Evolutionary conservation across 768 basidiomycete species (phyloP), one percentile per base, ranked within the genome.

Genomic region (Dioszegia crocea): DNA sequence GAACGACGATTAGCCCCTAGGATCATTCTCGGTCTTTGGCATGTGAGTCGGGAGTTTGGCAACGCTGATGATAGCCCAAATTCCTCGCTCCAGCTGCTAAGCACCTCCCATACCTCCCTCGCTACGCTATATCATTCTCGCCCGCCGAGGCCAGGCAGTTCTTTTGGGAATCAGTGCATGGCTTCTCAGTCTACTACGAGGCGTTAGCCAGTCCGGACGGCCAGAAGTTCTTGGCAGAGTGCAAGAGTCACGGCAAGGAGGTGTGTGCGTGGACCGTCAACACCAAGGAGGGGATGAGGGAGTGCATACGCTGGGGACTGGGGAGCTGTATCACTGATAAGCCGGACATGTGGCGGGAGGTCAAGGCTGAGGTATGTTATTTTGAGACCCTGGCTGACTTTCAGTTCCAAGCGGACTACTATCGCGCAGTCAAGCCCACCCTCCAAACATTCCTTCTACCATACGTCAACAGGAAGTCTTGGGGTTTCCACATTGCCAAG

Each of bases 201-300:
- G 78, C 84, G 5, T 79, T 98, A 40, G 84, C 86, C 9, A 85
- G 84, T 2, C 75, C 79, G 1, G 89, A 90, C 60, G 94, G 94
- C 1, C 81, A 83, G 60, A 82, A 77, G 83, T 93, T 77, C 79
- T 73, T 86, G 56, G 77, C 80, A 45, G 88, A 92, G 65, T 92
- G 90, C 79, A 85, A 85, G 73, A 80, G 31, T 31, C 61, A 84
- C 0, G 87, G 87, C 19, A 96, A 96, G 82, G 82, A 82, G 65
- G 66, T 98, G 56, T 87, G 93, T 83, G 90, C 91, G 2, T 97
- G 93, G 96, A 99, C 96, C 0, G 94, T 98, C 26, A 99, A 99
- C 71, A 82, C 86, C 45, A 85, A 85, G 10, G 84, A 84, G 54
- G 85, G 91, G 70, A 80, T 80, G 79, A 68, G 74, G 47, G 73